Base-by-base conservation (phyloP, 2,329 filamentous ascomycete species). In the Penicillium sp. region DNA sequence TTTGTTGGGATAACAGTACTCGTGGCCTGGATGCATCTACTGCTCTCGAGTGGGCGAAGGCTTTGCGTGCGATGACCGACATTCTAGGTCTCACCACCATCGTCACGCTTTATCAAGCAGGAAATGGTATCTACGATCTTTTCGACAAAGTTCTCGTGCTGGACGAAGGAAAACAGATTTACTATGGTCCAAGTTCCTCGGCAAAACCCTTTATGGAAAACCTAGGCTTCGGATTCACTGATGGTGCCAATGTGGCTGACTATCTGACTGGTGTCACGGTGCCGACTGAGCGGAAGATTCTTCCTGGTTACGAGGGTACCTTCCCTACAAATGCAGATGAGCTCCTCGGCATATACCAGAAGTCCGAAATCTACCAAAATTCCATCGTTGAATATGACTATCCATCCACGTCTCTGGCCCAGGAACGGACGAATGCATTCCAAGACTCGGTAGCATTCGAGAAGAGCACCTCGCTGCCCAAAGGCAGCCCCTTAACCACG, bases 81-180 rank as follows among this genome's bases (percentile, higher is more conserved):
- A 79, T 86, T 1, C 74, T 85, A 5, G 84, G 85, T 0, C 74
- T 87, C 4, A 76, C 85, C 0, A 82, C 85, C 0, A 84, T 88
- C 49, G 84, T 88, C 13, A 88, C 86, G 0, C 77, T 89, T 0
- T 90, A 90, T 67, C 88, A 90, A 67, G 87, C 88, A 1, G 85
- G 86, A 7, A 88, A 90, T 55, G 85, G 83, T 21, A 89, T 90
- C 58, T 89, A 88, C 68, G 77, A 88, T 31, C 78, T 86, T 0
- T 89, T 90, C 67, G 87, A 90, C 69, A 90, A 90, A 67, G 86
- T 89, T 0, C 77, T 90, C 0, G 81, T 90, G 6, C 78, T 90
- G 3, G 86, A 90, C 48, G 81, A 85, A 55, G 88, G 88, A 50
- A 84, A 85, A 59, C 46, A 90, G 63, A 80, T 89, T 46, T 90